Evolutionary conservation across 345 rosid genomes (phyloP).

Genomic region (Euclidium syriacum): DNA sequence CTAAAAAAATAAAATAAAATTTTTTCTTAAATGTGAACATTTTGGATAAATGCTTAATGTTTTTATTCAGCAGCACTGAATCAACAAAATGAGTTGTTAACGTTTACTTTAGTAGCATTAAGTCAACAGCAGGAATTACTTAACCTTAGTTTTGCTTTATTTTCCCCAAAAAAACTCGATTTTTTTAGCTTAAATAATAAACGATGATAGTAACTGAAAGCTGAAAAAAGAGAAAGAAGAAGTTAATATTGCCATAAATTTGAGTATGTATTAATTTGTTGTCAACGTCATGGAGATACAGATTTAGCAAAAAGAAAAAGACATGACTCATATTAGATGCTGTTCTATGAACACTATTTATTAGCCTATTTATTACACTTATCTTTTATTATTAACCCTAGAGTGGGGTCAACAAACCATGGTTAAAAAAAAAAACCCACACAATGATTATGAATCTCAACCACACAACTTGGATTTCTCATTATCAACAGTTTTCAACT

Average conservation of each 20-base stretch:
- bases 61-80: too few species aligned
- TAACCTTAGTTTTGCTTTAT: neutral
- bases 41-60: too few species aligned
- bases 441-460: slow-evolving; percentile 46
- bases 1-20: too few species aligned
- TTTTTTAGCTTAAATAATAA: neutral
- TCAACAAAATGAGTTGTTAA: too few species aligned
- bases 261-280: slow-evolving; percentile 6
- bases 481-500: slow-evolving; percentile 35
- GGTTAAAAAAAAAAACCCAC: slow-evolving; percentile 26
- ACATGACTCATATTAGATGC: slow-evolving; percentile 30
- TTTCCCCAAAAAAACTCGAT: neutral
- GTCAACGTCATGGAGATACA: slow-evolving; percentile 27
- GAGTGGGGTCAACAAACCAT: slow-evolving; percentile 40
- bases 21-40: too few species aligned
- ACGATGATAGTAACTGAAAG: neutral
- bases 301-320: slow-evolving; percentile 32
- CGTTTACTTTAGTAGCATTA: neutral
- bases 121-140: neutral
- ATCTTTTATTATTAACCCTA: slow-evolving; percentile 31
- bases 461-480: slow-evolving; percentile 57
- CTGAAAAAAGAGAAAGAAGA: neutral
- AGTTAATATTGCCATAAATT: neutral
- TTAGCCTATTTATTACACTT: slow-evolving; percentile 40
- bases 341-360: slow-evolving; percentile 24